These are phyloP conservation scores for Erucastrum elatum DNA, from an alignment of 345 rosid species.

Conservation along the genomic window DNA sequence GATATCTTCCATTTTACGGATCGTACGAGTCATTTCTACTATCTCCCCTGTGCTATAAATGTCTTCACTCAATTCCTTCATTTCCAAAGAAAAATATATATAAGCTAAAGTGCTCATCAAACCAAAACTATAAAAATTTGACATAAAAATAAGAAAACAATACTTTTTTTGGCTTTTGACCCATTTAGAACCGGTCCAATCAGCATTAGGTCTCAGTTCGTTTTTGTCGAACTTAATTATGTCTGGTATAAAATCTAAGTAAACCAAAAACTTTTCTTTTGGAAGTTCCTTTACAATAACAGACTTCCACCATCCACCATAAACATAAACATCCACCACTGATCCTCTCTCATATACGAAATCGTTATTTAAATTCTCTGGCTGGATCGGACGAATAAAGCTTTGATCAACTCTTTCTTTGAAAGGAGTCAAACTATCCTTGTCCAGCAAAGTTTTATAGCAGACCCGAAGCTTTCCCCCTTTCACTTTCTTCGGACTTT, in stretches of 20 bases:
- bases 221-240: background rate
- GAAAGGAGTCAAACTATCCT: no score
- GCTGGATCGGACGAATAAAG: no score
- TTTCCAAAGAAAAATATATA: background rate
- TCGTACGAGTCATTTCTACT: background rate
- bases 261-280: background rate
- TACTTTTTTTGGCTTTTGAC: background rate
- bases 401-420: no score
- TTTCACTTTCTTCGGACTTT: no score
- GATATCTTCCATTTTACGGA: background rate
- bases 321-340: no score
- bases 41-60: background rate
- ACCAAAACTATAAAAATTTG: background rate
- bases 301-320: no score
- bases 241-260: background rate
- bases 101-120: background rate
- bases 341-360: no score
- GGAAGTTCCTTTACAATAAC: no score
- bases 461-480: no score
- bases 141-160: background rate
- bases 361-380: no score
- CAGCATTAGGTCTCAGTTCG: background rate
- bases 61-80: background rate
- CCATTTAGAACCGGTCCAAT: background rate
- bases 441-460: no score